Evolutionary conservation across 192 early-diverging fungal genomes (phyloP).

Genomic region (Funneliformis geosporum): DNA sequence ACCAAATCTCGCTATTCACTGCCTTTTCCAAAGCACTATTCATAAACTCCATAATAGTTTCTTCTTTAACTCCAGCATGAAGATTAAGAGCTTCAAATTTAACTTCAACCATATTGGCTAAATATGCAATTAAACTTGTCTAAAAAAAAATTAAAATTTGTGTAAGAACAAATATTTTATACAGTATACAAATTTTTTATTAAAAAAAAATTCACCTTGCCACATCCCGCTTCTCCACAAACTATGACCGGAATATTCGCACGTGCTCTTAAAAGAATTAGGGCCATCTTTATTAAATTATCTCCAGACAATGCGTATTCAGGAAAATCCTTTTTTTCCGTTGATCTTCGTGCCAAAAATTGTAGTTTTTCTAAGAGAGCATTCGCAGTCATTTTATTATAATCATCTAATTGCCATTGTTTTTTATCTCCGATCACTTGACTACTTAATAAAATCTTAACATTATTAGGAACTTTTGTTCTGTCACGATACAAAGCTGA

Average conservation of each 20-base stretch:
- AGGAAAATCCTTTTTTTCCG: background rate
- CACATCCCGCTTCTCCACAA: background rate
- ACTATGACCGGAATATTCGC: constrained; percentile 16
- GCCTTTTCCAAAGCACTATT: background rate
- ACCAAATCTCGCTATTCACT: background rate
- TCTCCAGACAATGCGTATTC: background rate
- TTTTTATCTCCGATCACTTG: background rate
- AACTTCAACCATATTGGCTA: background rate
- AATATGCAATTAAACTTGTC: background rate
- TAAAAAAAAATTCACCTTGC: background rate
- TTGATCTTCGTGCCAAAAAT: constrained; percentile 20
- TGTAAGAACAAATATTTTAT: too few relatives aligned
- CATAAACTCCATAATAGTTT: background rate
- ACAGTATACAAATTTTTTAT: too few relatives aligned
- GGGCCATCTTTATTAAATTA: constrained; percentile 29
- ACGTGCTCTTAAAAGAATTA: background rate
- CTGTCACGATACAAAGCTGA: constrained; percentile 15
- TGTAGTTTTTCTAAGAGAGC: background rate
- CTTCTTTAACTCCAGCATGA: background rate
- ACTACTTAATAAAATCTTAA: background rate
- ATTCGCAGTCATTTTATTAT: background rate
- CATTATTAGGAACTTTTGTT: background rate
- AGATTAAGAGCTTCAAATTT: background rate
- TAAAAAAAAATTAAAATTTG: too few relatives aligned
- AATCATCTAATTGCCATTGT: background rate